These are phyloP conservation scores for Calocybe cyanea DNA, from an alignment of 768 basidiomycete genomes.

Conservation along the genomic window DNA sequence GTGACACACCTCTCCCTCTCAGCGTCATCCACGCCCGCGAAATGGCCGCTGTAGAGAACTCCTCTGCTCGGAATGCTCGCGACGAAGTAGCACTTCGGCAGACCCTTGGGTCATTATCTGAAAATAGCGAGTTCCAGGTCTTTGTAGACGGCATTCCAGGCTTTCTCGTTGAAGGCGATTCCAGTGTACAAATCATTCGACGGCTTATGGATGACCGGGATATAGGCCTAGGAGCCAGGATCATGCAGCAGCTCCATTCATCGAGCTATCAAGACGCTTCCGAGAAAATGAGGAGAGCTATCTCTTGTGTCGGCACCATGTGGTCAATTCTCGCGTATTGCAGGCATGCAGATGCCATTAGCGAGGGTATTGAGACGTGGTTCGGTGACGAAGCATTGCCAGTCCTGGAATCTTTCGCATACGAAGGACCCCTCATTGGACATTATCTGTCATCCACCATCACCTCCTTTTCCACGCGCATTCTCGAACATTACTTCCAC, in stretches of 20 bases:
- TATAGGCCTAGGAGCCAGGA: conserved; percentile 9
- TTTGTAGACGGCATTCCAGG: conserved; percentile 32
- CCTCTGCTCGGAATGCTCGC: conserved; percentile 27
- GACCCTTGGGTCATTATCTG: conserved; percentile 28
- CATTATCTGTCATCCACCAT: conserved; percentile 8
- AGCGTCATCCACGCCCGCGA: conserved; percentile 25
- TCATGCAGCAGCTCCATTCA: conserved; percentile 6
- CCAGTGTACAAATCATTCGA: conserved; percentile 4
- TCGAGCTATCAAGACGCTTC: conserved; percentile 4
- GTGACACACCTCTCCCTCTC: background rate
- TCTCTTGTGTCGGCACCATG: conserved; percentile 10
- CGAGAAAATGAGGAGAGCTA: conserved; percentile 2
- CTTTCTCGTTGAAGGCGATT: conserved; percentile 7
- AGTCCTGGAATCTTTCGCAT: conserved; percentile 10
- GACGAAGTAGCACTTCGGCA: conserved; percentile 34
- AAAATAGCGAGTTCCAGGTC: conserved; percentile 28
- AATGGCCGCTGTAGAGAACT: conserved; percentile 21
- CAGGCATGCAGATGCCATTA: background rate
- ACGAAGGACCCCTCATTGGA: conserved; percentile 7
- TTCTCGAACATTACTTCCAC: conserved; percentile 5
- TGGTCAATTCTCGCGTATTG: conserved; percentile 13
- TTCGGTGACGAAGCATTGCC: conserved; percentile 13
- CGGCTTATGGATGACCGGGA: background rate
- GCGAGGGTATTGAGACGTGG: conserved; percentile 7
- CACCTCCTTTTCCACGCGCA: conserved; percentile 5